Evolutionary conservation across 2,329 filamentous ascomycete species (phyloP).

Genomic region (Lecanicillium sp.): DNA sequence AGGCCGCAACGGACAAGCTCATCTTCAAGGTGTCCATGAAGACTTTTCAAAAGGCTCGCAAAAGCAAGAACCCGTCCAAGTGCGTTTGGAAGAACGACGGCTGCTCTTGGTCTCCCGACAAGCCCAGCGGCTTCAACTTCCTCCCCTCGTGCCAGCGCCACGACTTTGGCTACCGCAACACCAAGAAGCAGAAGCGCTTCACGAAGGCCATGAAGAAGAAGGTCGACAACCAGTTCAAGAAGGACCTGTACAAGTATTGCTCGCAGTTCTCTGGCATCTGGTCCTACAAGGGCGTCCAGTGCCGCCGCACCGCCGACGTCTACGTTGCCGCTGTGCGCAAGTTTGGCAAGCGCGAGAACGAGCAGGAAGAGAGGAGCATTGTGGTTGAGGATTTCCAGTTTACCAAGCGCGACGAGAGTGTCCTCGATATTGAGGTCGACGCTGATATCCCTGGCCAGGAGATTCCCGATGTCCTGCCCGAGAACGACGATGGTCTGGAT

Average conservation of each 20-base stretch:
- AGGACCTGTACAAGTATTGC: slow-evolving; percentile 19
- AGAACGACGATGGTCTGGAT: slow-evolving; percentile 7
- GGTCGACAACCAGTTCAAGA: slow-evolving; percentile 34
- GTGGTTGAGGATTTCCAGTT: background rate
- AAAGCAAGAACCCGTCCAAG: slow-evolving; percentile 23
- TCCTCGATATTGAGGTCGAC: slow-evolving; percentile 5
- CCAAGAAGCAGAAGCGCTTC: slow-evolving; percentile 29
- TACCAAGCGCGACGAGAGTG: background rate
- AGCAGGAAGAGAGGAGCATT: too few relatives aligned
- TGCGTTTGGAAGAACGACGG: slow-evolving; percentile 28
- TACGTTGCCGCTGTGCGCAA: slow-evolving; percentile 14
- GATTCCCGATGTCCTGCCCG: background rate
- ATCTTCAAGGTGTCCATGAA: slow-evolving; percentile 3
- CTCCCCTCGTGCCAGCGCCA: slow-evolving; percentile 15
- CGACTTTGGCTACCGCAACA: slow-evolving; percentile 19
- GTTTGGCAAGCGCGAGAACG: slow-evolving; percentile 9
- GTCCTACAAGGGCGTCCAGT: slow-evolving; percentile 8
- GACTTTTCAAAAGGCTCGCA: slow-evolving; percentile 15
- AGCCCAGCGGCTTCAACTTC: slow-evolving; percentile 29
- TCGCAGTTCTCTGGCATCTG: slow-evolving; percentile 2
- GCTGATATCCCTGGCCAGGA: slow-evolving; percentile 1
- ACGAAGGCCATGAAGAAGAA: slow-evolving; percentile 21
- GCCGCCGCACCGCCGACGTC: slow-evolving; percentile 13
- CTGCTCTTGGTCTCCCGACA: slow-evolving; percentile 28
- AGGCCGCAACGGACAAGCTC: slow-evolving; percentile 2